phyloP scores from a whole-genome alignment of 176 grass and related monocot genomes.

The Alloteropsis semialata region DNA sequence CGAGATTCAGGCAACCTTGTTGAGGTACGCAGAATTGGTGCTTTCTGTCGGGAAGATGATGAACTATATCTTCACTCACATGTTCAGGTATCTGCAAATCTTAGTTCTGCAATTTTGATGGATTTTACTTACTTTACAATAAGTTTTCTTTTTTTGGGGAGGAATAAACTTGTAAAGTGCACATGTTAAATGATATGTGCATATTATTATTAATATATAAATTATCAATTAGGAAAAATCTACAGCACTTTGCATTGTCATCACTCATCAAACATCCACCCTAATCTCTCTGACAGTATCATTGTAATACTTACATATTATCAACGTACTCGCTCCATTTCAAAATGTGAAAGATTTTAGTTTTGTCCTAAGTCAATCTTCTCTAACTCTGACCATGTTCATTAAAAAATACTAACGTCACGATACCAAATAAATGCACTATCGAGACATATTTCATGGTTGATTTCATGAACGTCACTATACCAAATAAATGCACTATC shows the following conservation, averaged over 20 bases:
- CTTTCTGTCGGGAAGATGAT: conserved; percentile 89
- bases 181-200: not conserved
- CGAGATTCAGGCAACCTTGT: conserved; percentile 85
- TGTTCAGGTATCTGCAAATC: conserved; percentile 54
- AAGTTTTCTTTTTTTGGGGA: not conserved
- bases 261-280: not conserved
- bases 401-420: not conserved
- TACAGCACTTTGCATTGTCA: not conserved
- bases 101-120: not conserved
- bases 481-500: not conserved
- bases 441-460: no score
- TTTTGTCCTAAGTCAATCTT: not conserved
- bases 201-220: not conserved
- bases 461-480: not conserved
- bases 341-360: not conserved
- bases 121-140: not conserved
- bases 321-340: not conserved
- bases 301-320: not conserved
- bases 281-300: not conserved
- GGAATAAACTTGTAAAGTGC: not conserved
- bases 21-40: conserved; percentile 85
- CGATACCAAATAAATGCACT: not conserved
- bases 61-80: conserved; percentile 90
- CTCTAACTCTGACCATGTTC: not conserved
- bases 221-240: not conserved